Base-by-base conservation (phyloP, 441 rosid genomes). In the Capsella rubella region DNA sequence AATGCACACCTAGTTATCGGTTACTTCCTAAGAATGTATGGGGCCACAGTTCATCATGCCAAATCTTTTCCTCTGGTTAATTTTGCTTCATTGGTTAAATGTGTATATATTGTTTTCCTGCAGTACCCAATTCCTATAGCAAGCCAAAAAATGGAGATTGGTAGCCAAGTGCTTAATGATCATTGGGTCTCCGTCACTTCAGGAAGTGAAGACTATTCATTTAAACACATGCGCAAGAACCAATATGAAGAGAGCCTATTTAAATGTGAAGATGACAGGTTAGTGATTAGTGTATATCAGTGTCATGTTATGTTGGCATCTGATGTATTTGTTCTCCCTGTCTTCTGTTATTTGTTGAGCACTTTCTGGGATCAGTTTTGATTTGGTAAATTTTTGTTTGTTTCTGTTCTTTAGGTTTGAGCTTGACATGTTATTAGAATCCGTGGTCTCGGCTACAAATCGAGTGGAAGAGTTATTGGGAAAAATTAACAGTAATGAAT, bases 141-240 rank as follows among this genome's bases (percentile, higher is more conserved):
- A 70, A 93, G 99, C 81, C 89, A 90, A 64, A 90, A 92, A 77
- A 88, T 93, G 72, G 89, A 83, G 77, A 87, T 91, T 83, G 99
- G 93, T 64, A 83, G 81, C 78, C 85, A 84, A 78, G 96, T 96
- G 57, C 85, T 96, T 81, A 96, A 96, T 85, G 97, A 93, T 74
- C 83, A 92, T 82, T 96, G 97, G 98, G 98, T 93, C 56, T 93
- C 99, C 35, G 97, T 96, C 55, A 96, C 99, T 74, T 96, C 97
- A 71, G 99, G 99, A 80, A 96, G 98, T 86, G 99, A 93, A 83
- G 99, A 96, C 81, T 96, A 96, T 87, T 93, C 99, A 52, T 96
- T 96, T 64, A 96, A 93, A 73, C 99, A 96, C 83, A 96, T 92
- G 98, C 95, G 97, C 63, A 96, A 91, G 83, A 96, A 96, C 81